Conservation (phyloP, 208 protist genomes). For the Angomonas deanei region DNA sequence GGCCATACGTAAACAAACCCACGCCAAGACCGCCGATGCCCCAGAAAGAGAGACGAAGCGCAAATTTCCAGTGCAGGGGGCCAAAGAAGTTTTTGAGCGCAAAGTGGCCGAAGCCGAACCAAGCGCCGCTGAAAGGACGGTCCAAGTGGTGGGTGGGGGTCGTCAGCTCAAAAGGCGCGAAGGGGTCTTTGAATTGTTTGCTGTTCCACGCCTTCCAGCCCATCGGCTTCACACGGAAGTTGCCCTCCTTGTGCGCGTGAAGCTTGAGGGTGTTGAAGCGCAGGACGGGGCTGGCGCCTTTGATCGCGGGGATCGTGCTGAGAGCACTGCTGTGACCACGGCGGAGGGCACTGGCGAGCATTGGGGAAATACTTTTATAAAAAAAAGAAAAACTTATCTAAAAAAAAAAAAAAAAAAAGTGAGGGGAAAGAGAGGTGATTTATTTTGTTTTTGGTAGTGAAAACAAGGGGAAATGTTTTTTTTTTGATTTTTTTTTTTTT, state of each 20-base stretch:
- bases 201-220: constrained; percentile 80
- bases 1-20: constrained; percentile 40
- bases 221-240: constrained; percentile 65
- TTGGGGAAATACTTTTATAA: constrained; percentile 9
- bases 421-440: constrained; percentile 11
- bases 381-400: constrained; percentile 2
- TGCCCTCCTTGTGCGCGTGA: constrained; percentile 67
- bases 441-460: constrained; percentile 5
- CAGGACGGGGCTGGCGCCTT: constrained; percentile 61
- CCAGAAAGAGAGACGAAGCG: constrained; percentile 45
- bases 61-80: constrained; percentile 62
- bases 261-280: constrained; percentile 73
- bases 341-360: constrained; percentile 68
- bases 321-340: constrained; percentile 27
- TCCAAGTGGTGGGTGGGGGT: constrained; percentile 71
- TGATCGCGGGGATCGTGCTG: constrained; percentile 54
- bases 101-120: constrained; percentile 83
- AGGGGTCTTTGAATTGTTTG: constrained; percentile 63
- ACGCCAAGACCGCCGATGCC: constrained; percentile 41
- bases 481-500: neutral
- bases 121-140: constrained; percentile 45
- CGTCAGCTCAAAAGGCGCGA: constrained; percentile 52
- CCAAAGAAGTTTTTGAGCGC: constrained; percentile 80
- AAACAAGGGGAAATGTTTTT: neutral
- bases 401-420: too few relatives aligned